These are phyloP conservation scores for Onygenales sp. DNA, from an alignment of 2,329 filamentous ascomycete genomes.

Conservation along the genomic window DNA sequence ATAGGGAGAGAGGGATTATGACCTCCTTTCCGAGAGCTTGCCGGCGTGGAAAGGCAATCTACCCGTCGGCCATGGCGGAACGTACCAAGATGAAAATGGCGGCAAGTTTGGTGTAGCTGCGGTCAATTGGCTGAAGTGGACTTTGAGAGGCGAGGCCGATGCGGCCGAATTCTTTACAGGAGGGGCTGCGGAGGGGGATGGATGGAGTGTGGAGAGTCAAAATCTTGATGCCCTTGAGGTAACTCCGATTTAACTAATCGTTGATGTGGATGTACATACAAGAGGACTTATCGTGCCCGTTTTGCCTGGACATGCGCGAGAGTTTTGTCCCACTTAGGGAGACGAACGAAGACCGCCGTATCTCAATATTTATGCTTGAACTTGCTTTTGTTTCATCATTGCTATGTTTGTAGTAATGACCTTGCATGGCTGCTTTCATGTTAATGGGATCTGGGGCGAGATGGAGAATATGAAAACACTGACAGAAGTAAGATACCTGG, in stretches of 20 bases:
- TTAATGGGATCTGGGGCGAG: no score
- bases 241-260: neutral
- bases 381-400: no score
- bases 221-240: neutral
- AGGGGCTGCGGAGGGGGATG: neutral
- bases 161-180: neutral
- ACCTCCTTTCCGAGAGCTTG: neutral
- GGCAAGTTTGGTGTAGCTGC: constrained; percentile 2
- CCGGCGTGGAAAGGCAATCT: constrained; percentile 4
- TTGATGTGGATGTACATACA: neutral
- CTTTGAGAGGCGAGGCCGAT: neutral
- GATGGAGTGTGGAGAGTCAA: neutral
- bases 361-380: no score
- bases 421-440: no score
- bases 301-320: no score
- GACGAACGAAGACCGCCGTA: no score
- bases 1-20: constrained; percentile 1
- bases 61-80: neutral
- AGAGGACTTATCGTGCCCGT: no score
- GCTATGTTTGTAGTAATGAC: no score
- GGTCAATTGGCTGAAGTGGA: neutral
- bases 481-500: no score
- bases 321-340: no score
- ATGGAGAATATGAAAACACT: no score
- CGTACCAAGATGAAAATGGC: neutral